Evolutionary conservation across 2,329 filamentous ascomycete species (phyloP).

Genomic region (Aspergillus latus): DNA sequence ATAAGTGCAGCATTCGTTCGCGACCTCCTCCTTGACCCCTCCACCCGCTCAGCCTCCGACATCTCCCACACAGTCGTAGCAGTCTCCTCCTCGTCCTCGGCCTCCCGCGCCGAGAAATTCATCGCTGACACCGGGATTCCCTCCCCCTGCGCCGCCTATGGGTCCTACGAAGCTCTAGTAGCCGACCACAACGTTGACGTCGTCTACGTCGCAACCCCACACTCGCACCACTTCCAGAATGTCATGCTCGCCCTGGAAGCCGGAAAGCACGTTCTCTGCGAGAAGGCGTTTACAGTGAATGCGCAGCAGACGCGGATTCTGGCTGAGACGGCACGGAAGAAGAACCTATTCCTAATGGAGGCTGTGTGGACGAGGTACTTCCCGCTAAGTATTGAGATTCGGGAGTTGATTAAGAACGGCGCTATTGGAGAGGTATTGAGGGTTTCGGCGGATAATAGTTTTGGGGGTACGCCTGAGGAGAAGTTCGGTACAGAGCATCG

Average conservation of each 20-base stretch:
- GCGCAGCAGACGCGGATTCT: conserved; percentile 73
- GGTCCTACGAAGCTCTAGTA: conserved; percentile 78
- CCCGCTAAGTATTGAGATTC: conserved; percentile 73
- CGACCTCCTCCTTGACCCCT: conserved; percentile 76
- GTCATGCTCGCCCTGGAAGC: conserved; percentile 78
- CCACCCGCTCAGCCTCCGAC: conserved; percentile 66
- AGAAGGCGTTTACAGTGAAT: conserved; percentile 87
- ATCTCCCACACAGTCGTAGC: conserved; percentile 75
- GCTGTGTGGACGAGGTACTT: conserved; percentile 90
- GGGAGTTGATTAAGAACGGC: conserved; percentile 57
- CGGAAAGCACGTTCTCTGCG: conserved; percentile 85
- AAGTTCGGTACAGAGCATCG: conserved; percentile 64
- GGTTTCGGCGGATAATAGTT: conserved; percentile 61
- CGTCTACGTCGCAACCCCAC: conserved; percentile 84
- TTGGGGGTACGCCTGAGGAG: conserved; percentile 62
- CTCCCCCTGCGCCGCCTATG: conserved; percentile 68
- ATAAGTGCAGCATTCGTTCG: conserved; percentile 62
- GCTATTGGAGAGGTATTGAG: conserved; percentile 60
- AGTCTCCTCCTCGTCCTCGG: conserved; percentile 74
- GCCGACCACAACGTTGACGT: conserved; percentile 77
- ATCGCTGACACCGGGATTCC: conserved; percentile 70
- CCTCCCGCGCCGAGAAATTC: conserved; percentile 68
- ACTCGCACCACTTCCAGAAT: conserved; percentile 92
- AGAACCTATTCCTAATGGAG: conserved; percentile 77
- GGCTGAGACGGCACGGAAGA: conserved; percentile 68